Conservation (phyloP, 176 grass and related monocot genomes). For the Secale cereale region DNA sequence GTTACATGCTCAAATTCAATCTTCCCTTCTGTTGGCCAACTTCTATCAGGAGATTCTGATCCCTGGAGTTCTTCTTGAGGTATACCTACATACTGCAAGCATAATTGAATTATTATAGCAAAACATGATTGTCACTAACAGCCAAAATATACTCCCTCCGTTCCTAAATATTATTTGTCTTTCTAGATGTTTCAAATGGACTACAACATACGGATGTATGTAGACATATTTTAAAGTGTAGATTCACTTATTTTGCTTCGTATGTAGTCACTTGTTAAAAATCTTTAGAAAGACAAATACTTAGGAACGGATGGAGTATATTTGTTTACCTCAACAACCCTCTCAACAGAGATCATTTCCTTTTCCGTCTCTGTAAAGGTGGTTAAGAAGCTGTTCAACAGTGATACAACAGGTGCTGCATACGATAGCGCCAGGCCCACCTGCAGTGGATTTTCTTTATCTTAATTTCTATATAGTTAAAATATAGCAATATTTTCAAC, state of each 20-base stretch:
- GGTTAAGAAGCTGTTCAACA: constrained; percentile 87
- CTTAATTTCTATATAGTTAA: constrained; percentile 4
- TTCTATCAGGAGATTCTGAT: constrained; percentile 38
- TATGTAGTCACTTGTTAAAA: no score
- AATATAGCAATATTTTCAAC: not conserved
- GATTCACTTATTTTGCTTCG: no score
- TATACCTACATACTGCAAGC: constrained; percentile 68
- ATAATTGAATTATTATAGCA: constrained; percentile 10
- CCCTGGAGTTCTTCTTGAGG: constrained; percentile 77
- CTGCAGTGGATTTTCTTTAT: constrained; percentile 39
- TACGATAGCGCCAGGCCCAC: constrained; percentile 90
- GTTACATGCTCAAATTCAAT: constrained; percentile 81
- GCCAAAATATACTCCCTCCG: no score
- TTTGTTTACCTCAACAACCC: constrained; percentile 78
- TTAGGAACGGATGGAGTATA: no score
- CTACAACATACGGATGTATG: no score
- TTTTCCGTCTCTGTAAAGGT: constrained; percentile 97
- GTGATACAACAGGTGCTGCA: constrained; percentile 80
- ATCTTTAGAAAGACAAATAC: no score
- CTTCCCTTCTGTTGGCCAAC: constrained; percentile 70
- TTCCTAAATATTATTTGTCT: no score
- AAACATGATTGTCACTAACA: constrained; percentile 4
- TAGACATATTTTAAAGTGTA: no score
- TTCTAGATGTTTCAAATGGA: no score
- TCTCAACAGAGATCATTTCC: constrained; percentile 97